phyloP scores from a whole-genome alignment of 495 filamentous ascomycete genomes.

The Aspergillus heteromorphus region DNA sequence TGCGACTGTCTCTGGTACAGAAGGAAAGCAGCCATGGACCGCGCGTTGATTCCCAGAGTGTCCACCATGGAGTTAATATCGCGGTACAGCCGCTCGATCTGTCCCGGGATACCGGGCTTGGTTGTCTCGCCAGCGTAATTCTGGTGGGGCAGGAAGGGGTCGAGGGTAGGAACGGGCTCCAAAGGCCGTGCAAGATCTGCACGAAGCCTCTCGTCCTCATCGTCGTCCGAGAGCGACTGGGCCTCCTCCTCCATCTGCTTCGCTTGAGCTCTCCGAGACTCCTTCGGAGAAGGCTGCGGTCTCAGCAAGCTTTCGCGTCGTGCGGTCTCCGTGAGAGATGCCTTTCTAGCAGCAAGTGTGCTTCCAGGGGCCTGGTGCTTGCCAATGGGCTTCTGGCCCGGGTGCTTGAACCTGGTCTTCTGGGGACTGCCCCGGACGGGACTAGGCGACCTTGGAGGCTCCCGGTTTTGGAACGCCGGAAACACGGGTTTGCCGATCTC shows the following conservation, averaged over 20 bases:
- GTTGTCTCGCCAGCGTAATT: constrained; percentile 57
- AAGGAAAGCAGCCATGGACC: constrained; percentile 67
- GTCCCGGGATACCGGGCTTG: constrained; percentile 61
- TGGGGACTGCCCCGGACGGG: constrained; percentile 55
- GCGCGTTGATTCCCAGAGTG: constrained; percentile 80
- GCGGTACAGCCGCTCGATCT: constrained; percentile 81
- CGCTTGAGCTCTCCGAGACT: constrained; percentile 23
- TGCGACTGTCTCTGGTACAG: constrained; percentile 48
- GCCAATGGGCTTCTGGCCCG: constrained; percentile 51
- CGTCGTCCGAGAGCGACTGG: constrained; percentile 49
- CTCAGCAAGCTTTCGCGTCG: constrained; percentile 26
- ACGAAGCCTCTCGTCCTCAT: constrained; percentile 58
- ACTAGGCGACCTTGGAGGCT: constrained; percentile 73
- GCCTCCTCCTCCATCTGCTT: constrained; percentile 38
- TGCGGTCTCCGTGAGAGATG: constrained; percentile 32
- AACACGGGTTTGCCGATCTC: constrained; percentile 54
- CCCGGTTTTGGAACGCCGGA: constrained; percentile 45
- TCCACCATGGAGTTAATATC: constrained; percentile 98
- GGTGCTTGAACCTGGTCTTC: constrained; percentile 43
- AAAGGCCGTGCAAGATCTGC: constrained; percentile 50
- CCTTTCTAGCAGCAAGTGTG: constrained; percentile 35
- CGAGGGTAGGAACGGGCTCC: constrained; percentile 47
- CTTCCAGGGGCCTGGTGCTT: constrained; percentile 40
- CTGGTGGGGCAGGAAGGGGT: constrained; percentile 62
- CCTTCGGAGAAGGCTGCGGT: constrained; percentile 22